These are phyloP conservation scores for Tardiomyces blankii DNA, from an alignment of 1,139 yeast species.

Conservation along the genomic window DNA sequence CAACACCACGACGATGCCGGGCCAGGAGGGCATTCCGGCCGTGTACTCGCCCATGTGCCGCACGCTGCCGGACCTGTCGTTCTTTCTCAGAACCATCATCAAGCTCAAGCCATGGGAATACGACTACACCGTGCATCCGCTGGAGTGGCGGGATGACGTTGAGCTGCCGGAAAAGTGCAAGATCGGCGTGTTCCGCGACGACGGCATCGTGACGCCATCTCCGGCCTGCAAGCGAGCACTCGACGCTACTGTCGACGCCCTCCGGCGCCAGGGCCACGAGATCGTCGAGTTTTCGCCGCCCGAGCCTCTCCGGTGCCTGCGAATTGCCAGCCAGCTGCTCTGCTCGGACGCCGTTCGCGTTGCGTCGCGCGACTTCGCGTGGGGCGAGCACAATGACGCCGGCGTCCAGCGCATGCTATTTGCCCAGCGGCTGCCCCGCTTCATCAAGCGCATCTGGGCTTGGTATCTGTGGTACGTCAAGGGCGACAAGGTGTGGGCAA, in stretches of 20 bases:
- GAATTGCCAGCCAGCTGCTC: constrained; percentile 29
- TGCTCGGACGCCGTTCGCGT: constrained; percentile 25
- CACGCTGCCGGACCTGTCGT: constrained; percentile 51
- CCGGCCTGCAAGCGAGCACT: constrained; percentile 57
- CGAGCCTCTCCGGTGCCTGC: constrained; percentile 28
- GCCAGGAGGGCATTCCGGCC: constrained; percentile 44
- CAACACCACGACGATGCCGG: constrained; percentile 41
- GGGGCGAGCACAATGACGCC: constrained; percentile 28
- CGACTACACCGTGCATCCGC: constrained; percentile 44
- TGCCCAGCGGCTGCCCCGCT: constrained; percentile 27
- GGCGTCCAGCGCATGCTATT: constrained; percentile 26
- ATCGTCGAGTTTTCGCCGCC: constrained; percentile 50
- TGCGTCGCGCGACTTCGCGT: constrained; percentile 22
- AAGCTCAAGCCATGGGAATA: constrained; percentile 55
- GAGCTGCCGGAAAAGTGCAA: constrained; percentile 34
- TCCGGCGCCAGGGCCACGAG: constrained; percentile 45
- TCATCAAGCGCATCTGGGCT: constrained; percentile 26
- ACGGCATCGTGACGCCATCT: constrained; percentile 38
- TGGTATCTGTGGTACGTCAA: constrained; percentile 24
- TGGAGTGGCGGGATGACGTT: constrained; percentile 50
- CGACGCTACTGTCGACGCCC: constrained; percentile 33
- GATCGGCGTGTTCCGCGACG: constrained; percentile 37
- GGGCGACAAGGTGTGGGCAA: constrained; percentile 30
- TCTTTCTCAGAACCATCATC: constrained; percentile 45
- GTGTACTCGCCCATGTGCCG: constrained; percentile 50